Percentiles rank a stretch among this genome's conserved stretches.
phyloP scores from a whole-genome alignment of 371 early-diverging fungal genomes.

The Basidiobolus meristosporus region DNA sequence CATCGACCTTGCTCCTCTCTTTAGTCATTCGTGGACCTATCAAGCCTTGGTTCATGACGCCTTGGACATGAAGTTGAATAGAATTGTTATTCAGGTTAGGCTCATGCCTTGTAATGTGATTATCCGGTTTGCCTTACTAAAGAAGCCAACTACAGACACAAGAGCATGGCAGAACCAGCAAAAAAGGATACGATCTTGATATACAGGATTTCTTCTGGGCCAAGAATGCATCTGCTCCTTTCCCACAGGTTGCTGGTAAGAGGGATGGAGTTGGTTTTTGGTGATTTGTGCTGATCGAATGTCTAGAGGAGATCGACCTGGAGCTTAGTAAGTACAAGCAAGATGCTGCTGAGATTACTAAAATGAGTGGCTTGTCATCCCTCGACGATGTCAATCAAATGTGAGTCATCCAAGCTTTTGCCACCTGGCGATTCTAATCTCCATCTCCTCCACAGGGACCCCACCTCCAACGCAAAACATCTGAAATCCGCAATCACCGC shows the following conservation, averaged over 20 bases:
- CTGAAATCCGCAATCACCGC: constrained; percentile 82
- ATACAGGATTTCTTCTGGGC: constrained; percentile 87
- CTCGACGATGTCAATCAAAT: constrained; percentile 68
- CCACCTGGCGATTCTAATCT: constrained; percentile 5
- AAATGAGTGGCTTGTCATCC: constrained; percentile 61
- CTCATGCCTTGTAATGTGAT: constrained; percentile 5
- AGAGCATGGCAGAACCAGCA: constrained; percentile 36
- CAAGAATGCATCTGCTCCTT: constrained; percentile 81
- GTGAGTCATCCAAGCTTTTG: constrained; percentile 12
- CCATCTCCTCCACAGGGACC: constrained; percentile 9
- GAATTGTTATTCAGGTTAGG: constrained; percentile 18
- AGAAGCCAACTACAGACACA: constrained; percentile 45
- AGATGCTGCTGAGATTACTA: constrained; percentile 83
- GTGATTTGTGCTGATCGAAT: too few species aligned
- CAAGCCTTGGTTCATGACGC: constrained; percentile 93
- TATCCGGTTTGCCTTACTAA: too few species aligned
- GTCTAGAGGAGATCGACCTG: constrained; percentile 63
- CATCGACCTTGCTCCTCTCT: constrained; percentile 86
- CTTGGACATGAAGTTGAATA: constrained; percentile 79
- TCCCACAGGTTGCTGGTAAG: constrained; percentile 79
- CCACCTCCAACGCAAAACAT: constrained; percentile 58
- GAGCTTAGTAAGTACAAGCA: constrained; percentile 81
- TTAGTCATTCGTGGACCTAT: constrained; percentile 97
- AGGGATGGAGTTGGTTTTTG: too few species aligned
- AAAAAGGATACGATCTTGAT: constrained; percentile 81